A percentile compares a stretch with the other conserved stretches of the same genome.
Conservation (phyloP, 176 grass and related monocot species). For the Leersia perrieri region DNA sequence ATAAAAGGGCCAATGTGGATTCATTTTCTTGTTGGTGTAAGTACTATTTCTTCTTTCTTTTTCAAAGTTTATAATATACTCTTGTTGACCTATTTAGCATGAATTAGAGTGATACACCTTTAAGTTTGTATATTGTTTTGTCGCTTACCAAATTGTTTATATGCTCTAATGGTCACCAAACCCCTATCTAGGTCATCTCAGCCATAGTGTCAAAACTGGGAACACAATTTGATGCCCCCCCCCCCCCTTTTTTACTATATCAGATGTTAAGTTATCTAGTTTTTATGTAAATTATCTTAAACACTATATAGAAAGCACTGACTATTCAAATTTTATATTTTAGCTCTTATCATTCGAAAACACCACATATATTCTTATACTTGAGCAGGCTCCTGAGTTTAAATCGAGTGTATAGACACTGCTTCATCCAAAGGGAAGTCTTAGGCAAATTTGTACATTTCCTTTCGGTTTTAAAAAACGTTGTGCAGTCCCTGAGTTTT, state of each 20-base stretch:
- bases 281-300: background rate
- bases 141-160: background rate
- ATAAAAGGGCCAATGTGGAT: conserved; percentile 94
- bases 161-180: background rate
- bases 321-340: conserved; percentile 1
- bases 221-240: background rate
- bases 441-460: background rate
- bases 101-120: background rate
- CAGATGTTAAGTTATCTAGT: background rate
- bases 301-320: background rate
- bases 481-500: background rate
- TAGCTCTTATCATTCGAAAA: background rate
- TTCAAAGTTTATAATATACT: background rate
- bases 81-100: background rate
- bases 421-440: background rate
- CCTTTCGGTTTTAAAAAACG: background rate
- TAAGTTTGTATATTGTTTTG: background rate
- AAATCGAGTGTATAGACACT: background rate
- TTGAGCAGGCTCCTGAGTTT: background rate
- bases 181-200: background rate
- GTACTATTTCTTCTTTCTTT: conserved; percentile 20
- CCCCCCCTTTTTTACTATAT: background rate
- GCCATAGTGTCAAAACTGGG: background rate
- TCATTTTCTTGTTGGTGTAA: conserved; percentile 97
- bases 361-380: background rate